These are phyloP conservation scores for Russula virescens DNA, from an alignment of 768 basidiomycete species.

Conservation along the genomic window DNA sequence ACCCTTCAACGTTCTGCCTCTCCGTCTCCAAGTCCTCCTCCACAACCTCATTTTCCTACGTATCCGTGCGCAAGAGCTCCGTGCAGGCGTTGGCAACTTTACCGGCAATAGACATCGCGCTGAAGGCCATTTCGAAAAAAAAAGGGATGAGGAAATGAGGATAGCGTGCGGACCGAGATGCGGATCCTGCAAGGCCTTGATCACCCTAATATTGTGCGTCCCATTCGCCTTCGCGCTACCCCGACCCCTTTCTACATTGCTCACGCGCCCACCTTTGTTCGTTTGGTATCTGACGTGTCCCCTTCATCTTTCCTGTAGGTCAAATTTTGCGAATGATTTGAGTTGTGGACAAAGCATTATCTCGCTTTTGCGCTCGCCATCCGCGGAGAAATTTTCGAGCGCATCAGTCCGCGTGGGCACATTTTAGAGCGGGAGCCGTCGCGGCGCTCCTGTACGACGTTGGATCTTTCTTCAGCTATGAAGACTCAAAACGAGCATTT, in stretches of 20 bases:
- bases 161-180: conserved; percentile 88
- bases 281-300: neutral
- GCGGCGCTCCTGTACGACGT: conserved; percentile 62
- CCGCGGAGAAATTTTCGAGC: conserved; percentile 92
- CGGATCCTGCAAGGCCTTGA: conserved; percentile 86
- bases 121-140: conserved; percentile 92
- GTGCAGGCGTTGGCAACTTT: too few relatives aligned
- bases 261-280: neutral
- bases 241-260: neutral
- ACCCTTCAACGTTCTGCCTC: too few relatives aligned
- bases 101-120: conserved; percentile 47
- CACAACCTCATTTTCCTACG: neutral
- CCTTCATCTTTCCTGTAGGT: conserved; percentile 47
- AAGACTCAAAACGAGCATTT: neutral
- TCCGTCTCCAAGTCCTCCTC: too few relatives aligned
- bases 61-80: too few relatives aligned
- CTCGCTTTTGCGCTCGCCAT: conserved; percentile 88
- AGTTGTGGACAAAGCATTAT: conserved; percentile 82
- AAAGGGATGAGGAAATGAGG: conserved; percentile 86
- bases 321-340: conserved; percentile 94
- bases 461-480: too few relatives aligned
- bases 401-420: conserved; percentile 77
- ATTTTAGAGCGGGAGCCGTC: conserved; percentile 93
- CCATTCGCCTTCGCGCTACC: neutral
- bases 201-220: conserved; percentile 82